Base-by-base conservation (phyloP, 805 yeast genomes). In the Metschnikowia cerradonensis region DNA sequence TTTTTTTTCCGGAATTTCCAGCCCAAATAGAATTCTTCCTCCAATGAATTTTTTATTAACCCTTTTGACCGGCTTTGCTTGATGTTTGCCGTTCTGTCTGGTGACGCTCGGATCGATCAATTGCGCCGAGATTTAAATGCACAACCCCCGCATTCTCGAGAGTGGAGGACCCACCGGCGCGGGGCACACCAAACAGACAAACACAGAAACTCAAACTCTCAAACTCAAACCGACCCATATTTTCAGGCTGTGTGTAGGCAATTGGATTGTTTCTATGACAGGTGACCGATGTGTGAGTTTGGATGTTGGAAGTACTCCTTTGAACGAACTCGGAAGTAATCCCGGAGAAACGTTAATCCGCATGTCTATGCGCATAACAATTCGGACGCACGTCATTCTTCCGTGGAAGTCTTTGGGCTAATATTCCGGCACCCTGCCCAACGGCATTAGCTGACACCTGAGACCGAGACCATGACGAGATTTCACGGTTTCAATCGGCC, bases 121-220 rank as follows among this genome's bases (percentile, higher is more conserved):
- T 44, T 44, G 41, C 47, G 41, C 47, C 41, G 47, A 35, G 19
- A 44, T 35, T 36, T 36, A 15, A 34, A 20, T 44, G 40, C 41
- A 23, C 33, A 19, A 36, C 41, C 46, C 47, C 47, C 47, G 47
- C 47, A 36, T 39, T 44, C 17, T 14, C 15, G 15, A 23, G 31
- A 26, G 47, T 34, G 47, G 47, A 35, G 47, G 47, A 35, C 39
- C 47, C 30, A 26, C 30, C 30, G 30, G 30, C 30, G 30, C 30
- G 34, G 34, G 34, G 40, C 23, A 17, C 22, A 5, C 30, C 30
- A 26, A 26, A 8, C 30, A 26, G 11, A 26, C 30, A 26, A 11
- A 23, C 30, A 10, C 30, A 2, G 4, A 26, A 8, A 23, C 30
- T 23, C 30, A 3, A 26, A 23, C 30, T 8, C 11, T 8, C 11